Conservation (phyloP, 78 protist genomes). For the Polysphondylium violaceum region DNA sequence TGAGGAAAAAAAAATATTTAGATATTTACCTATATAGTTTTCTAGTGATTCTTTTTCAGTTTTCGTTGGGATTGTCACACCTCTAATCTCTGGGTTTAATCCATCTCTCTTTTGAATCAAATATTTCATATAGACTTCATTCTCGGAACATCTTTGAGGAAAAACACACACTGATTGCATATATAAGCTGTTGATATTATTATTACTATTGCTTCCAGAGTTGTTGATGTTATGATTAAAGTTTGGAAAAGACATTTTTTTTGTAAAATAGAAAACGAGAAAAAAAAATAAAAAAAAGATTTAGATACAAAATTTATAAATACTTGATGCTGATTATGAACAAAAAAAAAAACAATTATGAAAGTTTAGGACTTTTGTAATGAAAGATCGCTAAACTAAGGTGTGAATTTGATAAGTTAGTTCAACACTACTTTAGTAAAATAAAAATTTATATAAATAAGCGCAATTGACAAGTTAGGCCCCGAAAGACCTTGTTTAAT, state of each 20-base stretch:
- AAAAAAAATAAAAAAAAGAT: not conserved
- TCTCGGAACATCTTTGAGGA: conserved; percentile 30
- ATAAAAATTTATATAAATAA: too few species aligned
- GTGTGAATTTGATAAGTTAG: too few species aligned
- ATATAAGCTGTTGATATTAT: not conserved
- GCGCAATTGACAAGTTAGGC: too few species aligned
- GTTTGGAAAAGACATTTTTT: not conserved
- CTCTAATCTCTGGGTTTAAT: not conserved
- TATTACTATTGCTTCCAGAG: not conserved
- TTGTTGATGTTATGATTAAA: not conserved
- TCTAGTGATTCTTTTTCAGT: conserved; percentile 5
- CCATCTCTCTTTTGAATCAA: conserved; percentile 18
- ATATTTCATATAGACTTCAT: conserved; percentile 1
- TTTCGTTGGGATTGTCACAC: not conserved
- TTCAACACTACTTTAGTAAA: too few species aligned
- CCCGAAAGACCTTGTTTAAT: too few species aligned
- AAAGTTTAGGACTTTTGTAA: conserved; percentile 16
- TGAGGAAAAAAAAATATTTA: too few species aligned
- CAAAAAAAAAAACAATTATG: not conserved
- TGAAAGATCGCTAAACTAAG: conserved; percentile 4
- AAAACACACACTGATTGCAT: conserved; percentile 1
- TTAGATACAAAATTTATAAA: not conserved
- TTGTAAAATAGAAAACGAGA: not conserved
- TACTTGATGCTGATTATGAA: not conserved
- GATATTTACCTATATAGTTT: conserved; percentile 9